phyloP scores from a whole-genome alignment of 768 basidiomycete genomes.

The Neoboletus subvelutipes region DNA sequence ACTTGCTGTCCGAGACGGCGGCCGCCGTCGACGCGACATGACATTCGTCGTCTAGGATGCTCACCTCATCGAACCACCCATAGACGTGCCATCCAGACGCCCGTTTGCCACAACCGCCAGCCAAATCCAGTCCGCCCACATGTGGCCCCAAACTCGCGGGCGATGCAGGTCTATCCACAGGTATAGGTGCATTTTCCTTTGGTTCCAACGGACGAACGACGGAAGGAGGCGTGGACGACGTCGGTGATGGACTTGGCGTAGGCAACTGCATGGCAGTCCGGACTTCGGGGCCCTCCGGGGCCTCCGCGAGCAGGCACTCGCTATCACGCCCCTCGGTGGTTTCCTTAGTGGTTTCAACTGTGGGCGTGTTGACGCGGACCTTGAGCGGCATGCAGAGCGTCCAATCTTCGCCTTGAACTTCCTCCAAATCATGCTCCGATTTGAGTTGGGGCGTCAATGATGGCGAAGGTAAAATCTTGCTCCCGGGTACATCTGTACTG shows the following conservation, averaged over 20 bases:
- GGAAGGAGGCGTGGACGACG: slow-evolving; percentile 5
- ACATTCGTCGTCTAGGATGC: background rate
- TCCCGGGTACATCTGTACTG: slow-evolving; percentile 27
- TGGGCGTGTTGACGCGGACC: background rate
- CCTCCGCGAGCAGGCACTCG: slow-evolving; percentile 5
- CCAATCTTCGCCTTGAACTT: slow-evolving; percentile 26
- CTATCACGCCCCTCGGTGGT: background rate
- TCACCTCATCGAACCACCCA: slow-evolving; percentile 31
- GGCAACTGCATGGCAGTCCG: slow-evolving; percentile 18
- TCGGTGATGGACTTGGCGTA: slow-evolving; percentile 31
- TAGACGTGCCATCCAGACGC: slow-evolving; percentile 34
- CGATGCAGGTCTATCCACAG: slow-evolving; percentile 14
- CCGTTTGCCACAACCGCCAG: slow-evolving; percentile 31
- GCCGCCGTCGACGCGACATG: background rate
- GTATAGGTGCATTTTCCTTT: background rate
- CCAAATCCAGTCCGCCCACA: slow-evolving; percentile 31
- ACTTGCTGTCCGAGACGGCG: background rate
- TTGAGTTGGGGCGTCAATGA: background rate
- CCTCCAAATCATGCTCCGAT: slow-evolving; percentile 7
- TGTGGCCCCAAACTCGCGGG: slow-evolving; percentile 28
- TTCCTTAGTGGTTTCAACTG: background rate
- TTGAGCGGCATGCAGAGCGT: slow-evolving; percentile 35
- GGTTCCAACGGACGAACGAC: slow-evolving; percentile 4
- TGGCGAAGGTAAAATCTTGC: slow-evolving; percentile 14
- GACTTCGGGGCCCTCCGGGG: background rate